phyloP scores from a whole-genome alignment of 345 rosid species.

The Litchi chinensis region DNA sequence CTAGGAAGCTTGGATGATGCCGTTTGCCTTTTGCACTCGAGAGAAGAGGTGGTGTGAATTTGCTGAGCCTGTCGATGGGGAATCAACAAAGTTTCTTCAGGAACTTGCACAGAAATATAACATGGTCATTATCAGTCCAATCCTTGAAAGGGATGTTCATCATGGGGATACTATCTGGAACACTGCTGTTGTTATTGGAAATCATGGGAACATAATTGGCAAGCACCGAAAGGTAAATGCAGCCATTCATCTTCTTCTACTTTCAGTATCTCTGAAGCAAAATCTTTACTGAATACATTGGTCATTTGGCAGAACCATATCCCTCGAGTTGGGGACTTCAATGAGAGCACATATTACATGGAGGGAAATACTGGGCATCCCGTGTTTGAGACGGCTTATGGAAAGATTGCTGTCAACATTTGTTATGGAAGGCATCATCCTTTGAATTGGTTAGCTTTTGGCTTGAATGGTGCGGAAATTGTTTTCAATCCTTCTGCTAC shows the following conservation, averaged over 20 bases:
- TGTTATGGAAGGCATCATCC: slow-evolving; percentile 99
- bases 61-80: slow-evolving; percentile 89
- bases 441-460: slow-evolving; percentile 94
- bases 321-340: slow-evolving; percentile 96
- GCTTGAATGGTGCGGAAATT: slow-evolving; percentile 95
- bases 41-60: slow-evolving; percentile 98
- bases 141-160: slow-evolving; percentile 89
- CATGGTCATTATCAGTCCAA: slow-evolving; percentile 89
- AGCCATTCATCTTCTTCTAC: not conserved
- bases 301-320: slow-evolving; percentile 80
- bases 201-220: slow-evolving; percentile 86
- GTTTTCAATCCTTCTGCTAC: slow-evolving; percentile 99
- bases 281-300: slow-evolving; percentile 15
- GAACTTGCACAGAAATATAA: slow-evolving; percentile 67
- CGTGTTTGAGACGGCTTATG: slow-evolving; percentile 87
- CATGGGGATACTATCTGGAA: slow-evolving; percentile 96
- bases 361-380: slow-evolving; percentile 98
- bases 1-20: slow-evolving; percentile 98
- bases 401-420: slow-evolving; percentile 84
- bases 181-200: slow-evolving; percentile 85
- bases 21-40: slow-evolving; percentile 94
- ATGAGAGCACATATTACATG: slow-evolving; percentile 97
- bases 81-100: slow-evolving; percentile 84
- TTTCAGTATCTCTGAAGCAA: not conserved
- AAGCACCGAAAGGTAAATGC: slow-evolving; percentile 83